Conservation (phyloP, 1,284 basidiomycete genomes). For the Cryptococcus depauperatus region DNA sequence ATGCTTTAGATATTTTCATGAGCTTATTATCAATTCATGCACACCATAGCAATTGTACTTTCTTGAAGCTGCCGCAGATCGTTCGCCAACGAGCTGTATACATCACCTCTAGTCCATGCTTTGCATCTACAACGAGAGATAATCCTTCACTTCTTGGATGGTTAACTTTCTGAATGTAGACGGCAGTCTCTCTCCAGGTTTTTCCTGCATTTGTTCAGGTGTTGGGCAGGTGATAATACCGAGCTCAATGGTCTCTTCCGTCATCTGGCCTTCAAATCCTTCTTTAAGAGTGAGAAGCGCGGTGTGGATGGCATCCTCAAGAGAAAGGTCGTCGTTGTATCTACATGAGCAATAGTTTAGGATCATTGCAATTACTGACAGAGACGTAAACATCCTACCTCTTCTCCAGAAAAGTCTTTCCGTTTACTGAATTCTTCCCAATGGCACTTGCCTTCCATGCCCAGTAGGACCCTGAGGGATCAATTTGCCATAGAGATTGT, state of each 20-base stretch:
- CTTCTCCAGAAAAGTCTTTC: conserved; percentile 98
- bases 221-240: conserved; percentile 87
- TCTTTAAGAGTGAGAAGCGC: conserved; percentile 98
- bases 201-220: conserved; percentile 63
- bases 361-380: background rate
- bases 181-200: conserved; percentile 59
- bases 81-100: too few species aligned
- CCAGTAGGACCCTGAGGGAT: conserved; percentile 98
- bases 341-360: conserved; percentile 46
- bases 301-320: conserved; percentile 98
- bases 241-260: conserved; percentile 98
- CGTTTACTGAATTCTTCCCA: conserved; percentile 99
- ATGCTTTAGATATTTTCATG: too few species aligned
- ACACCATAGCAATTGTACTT: too few species aligned
- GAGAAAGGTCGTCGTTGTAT: conserved; percentile 97
- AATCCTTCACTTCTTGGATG: conserved; percentile 91
- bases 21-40: too few species aligned
- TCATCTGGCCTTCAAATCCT: conserved; percentile 99
- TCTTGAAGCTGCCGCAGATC: too few species aligned
- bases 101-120: conserved; percentile 1
- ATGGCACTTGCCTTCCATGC: conserved; percentile 99
- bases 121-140: conserved; percentile 51
- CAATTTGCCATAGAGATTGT: conserved; percentile 92
- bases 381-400: conserved; percentile 54
- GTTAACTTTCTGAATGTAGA: conserved; percentile 87